Percentiles rank a stretch among this genome's conserved stretches.
Conservation (phyloP, 305 asterid species). For the Fraxinus dipetala region DNA sequence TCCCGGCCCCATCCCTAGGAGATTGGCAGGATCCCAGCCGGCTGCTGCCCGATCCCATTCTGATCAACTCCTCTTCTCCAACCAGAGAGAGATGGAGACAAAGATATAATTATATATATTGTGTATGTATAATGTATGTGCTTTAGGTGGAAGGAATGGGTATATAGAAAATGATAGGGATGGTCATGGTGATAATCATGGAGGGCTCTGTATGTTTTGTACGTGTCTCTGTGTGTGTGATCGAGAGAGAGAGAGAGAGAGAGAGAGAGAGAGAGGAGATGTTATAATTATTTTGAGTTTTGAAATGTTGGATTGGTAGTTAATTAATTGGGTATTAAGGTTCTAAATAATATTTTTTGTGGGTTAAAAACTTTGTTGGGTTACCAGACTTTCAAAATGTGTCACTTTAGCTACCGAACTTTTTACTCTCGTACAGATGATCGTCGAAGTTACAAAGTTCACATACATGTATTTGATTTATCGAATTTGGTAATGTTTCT, state of each 20-base stretch:
- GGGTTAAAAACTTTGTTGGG: not conserved
- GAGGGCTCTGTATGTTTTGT: conserved; percentile 20
- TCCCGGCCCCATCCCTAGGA: conserved; percentile 29
- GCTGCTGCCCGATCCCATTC: conserved; percentile 58
- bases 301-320: not conserved
- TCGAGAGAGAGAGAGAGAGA: conserved; percentile 18
- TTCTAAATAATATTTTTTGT: not conserved
- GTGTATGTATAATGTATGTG: conserved; percentile 15
- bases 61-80: conserved; percentile 25
- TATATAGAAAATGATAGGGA: conserved; percentile 24
- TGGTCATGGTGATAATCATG: conserved; percentile 20
- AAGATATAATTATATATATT: not conserved
- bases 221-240: conserved; percentile 16
- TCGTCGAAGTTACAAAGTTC: not conserved
- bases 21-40: conserved; percentile 34
- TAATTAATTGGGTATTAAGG: not conserved
- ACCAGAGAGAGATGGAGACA: conserved; percentile 24
- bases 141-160: conserved; percentile 26
- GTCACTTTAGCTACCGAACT: not conserved
- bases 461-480: not conserved
- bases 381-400: not conserved
- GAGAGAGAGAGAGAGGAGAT: conserved; percentile 19
- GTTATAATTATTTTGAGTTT: conserved; percentile 11
- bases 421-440: not conserved
- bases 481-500: not conserved